Conservation (phyloP, 1,284 basidiomycete genomes). For the Apiotrichum mycotoxinovorans region DNA sequence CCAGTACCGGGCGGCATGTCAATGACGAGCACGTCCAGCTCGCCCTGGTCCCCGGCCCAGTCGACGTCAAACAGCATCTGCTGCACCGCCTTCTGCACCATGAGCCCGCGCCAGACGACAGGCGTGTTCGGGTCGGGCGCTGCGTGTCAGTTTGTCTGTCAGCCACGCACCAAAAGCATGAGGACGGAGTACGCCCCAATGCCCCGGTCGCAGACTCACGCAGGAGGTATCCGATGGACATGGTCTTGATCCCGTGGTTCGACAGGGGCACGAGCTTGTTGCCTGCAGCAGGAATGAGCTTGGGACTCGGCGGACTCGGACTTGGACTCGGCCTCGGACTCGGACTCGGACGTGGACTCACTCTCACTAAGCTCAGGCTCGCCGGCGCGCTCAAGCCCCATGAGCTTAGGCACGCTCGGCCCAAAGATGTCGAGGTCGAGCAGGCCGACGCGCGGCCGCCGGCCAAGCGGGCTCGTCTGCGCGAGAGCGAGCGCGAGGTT, state of each 20-base stretch:
- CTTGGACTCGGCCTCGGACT: no score
- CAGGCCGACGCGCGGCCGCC: slow-evolving; percentile 66
- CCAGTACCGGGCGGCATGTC: slow-evolving; percentile 99
- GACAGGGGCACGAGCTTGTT: slow-evolving; percentile 77
- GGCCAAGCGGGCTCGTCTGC: slow-evolving; percentile 47
- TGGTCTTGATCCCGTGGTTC: slow-evolving; percentile 88
- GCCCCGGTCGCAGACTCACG: no score
- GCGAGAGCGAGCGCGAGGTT: slow-evolving; percentile 64
- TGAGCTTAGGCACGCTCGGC: slow-evolving; percentile 89
- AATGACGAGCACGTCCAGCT: slow-evolving; percentile 79
- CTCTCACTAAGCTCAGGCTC: slow-evolving; percentile 75
- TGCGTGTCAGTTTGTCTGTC: slow-evolving; percentile 16
- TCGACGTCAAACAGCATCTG: slow-evolving; percentile 93
- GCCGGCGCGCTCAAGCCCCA: slow-evolving; percentile 77
- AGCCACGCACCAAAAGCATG: no score
- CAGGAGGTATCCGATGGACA: slow-evolving; percentile 87
- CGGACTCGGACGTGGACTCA: slow-evolving; percentile 53
- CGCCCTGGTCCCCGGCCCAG: slow-evolving; percentile 58
- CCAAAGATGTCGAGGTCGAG: slow-evolving; percentile 96
- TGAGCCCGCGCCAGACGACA: slow-evolving; percentile 92
- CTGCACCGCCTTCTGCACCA: slow-evolving; percentile 99
- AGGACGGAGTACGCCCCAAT: no score
- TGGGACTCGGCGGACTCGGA: not conserved
- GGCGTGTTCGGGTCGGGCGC: slow-evolving; percentile 62
- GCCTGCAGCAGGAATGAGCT: slow-evolving; percentile 50